Percentiles rank a stretch among this genome's conserved stretches.
These are phyloP conservation scores for Nakazawaea laoshanensis DNA, from an alignment of 805 yeast species.

Conservation along the genomic window DNA sequence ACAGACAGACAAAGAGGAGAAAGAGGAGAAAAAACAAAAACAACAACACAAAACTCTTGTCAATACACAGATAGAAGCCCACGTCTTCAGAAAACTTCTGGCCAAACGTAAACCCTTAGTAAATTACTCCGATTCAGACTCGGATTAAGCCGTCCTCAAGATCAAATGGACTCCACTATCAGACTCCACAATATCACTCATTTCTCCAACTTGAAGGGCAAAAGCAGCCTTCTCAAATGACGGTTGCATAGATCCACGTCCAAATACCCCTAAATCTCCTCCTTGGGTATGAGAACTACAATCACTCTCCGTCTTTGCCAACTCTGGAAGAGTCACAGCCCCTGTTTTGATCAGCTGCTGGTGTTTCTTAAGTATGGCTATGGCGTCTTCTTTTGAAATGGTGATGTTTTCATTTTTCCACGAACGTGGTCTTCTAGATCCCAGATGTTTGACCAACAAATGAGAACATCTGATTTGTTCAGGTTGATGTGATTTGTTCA, in stretches of 20 bases:
- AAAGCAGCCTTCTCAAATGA: slow-evolving; percentile 85
- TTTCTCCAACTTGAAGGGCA: slow-evolving; percentile 71
- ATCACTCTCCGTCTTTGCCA: slow-evolving; percentile 82
- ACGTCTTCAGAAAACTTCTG: no score
- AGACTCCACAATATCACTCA: slow-evolving; percentile 76
- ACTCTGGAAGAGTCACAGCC: slow-evolving; percentile 52
- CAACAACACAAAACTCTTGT: not conserved
- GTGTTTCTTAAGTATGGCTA: slow-evolving; percentile 47
- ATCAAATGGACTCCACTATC: slow-evolving; percentile 89
- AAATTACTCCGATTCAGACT: no score
- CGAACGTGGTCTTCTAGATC: slow-evolving; percentile 82
- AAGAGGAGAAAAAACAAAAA: not conserved
- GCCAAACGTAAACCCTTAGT: no score
- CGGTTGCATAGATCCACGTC: slow-evolving; percentile 92
- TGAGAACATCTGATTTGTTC: slow-evolving; percentile 76
- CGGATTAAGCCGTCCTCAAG: slow-evolving; percentile 64
- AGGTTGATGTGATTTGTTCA: slow-evolving; percentile 37
- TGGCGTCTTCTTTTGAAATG: slow-evolving; percentile 76
- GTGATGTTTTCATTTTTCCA: slow-evolving; percentile 80
- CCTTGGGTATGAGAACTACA: slow-evolving; percentile 80
- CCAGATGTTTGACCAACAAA: slow-evolving; percentile 73
- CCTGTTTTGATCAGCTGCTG: slow-evolving; percentile 56
- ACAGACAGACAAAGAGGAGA: slow-evolving; percentile 5
- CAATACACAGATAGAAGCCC: no score
- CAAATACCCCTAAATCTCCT: slow-evolving; percentile 89